These are phyloP conservation scores for Wickerhamiella dianesei DNA, from an alignment of 805 yeast species.

Conservation along the genomic window DNA sequence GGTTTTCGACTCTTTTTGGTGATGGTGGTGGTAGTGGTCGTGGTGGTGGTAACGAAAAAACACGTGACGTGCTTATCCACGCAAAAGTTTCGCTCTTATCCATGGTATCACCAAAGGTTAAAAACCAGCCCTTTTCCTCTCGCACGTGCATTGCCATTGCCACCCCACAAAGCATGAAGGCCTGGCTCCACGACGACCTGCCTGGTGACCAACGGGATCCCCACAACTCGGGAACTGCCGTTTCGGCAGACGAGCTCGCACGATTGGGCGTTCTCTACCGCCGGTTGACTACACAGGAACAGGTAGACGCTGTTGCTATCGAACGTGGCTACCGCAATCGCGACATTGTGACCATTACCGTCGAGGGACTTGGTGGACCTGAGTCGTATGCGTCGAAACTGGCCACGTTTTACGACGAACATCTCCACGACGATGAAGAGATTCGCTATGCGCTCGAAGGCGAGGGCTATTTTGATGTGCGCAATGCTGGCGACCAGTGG, in stretches of 20 bases:
- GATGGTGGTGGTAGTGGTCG: too few relatives aligned
- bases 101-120: background rate
- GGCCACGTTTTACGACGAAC: constrained; percentile 63
- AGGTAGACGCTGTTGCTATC: constrained; percentile 52
- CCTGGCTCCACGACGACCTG: constrained; percentile 16
- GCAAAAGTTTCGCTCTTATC: background rate
- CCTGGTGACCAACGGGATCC: constrained; percentile 18
- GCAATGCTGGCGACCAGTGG: constrained; percentile 57
- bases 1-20: too few relatives aligned
- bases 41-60: background rate
- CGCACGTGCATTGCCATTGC: background rate
- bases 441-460: constrained; percentile 84
- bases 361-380: constrained; percentile 42
- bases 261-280: constrained; percentile 58
- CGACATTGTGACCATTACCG: constrained; percentile 52
- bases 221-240: constrained; percentile 40
- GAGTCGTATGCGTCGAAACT: constrained; percentile 54
- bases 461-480: constrained; percentile 80
- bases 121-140: background rate
- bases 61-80: background rate
- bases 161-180: constrained; percentile 17
- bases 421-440: constrained; percentile 94
- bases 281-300: constrained; percentile 34
- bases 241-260: constrained; percentile 36
- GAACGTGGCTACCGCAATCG: constrained; percentile 68